Percentiles rank a stretch among this genome's conserved stretches.
These are phyloP conservation scores for Sclerotinia minor DNA, from an alignment of 2,329 filamentous ascomycete species.

Conservation along the genomic window DNA sequence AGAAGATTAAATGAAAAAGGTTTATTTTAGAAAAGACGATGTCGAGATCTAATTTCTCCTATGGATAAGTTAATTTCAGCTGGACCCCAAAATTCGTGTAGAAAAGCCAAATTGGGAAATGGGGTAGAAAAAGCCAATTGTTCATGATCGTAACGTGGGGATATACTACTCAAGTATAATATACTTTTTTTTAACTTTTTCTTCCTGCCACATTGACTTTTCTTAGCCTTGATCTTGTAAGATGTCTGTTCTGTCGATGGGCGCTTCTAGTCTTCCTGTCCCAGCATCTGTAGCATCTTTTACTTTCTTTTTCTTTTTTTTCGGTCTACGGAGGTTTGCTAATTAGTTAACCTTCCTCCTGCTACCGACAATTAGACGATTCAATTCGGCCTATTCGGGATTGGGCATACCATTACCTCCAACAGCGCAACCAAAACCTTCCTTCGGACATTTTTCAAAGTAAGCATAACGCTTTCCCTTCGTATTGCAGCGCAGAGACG, in stretches of 20 bases:
- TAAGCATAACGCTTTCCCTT: conserved; percentile 24
- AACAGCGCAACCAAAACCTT: conserved; percentile 8
- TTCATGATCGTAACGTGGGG: conserved; percentile 23
- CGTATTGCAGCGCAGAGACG: conserved; percentile 20
- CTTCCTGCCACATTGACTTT: conserved; percentile 11
- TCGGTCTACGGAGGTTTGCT: background rate
- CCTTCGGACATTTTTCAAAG: conserved; percentile 21
- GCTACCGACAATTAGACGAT: conserved; percentile 13
- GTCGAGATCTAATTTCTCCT: conserved; percentile 12
- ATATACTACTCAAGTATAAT: no score
- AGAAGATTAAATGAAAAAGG: background rate
- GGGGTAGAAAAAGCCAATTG: conserved; percentile 1
- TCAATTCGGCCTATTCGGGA: conserved; percentile 11
- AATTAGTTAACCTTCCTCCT: background rate
- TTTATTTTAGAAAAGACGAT: background rate
- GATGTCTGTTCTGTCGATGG: conserved; percentile 10
- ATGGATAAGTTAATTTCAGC: conserved; percentile 21
- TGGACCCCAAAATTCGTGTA: conserved; percentile 26
- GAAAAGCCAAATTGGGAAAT: conserved; percentile 13
- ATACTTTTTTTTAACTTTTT: background rate
- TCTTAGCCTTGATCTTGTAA: conserved; percentile 1
- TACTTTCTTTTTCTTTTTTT: background rate
- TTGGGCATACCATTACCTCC: background rate
- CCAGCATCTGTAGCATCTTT: background rate
- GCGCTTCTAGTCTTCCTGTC: conserved; percentile 14